Percentiles rank a stretch among this genome's conserved stretches.
Conservation (phyloP, 805 yeast genomes). For the Candida incommunis region DNA sequence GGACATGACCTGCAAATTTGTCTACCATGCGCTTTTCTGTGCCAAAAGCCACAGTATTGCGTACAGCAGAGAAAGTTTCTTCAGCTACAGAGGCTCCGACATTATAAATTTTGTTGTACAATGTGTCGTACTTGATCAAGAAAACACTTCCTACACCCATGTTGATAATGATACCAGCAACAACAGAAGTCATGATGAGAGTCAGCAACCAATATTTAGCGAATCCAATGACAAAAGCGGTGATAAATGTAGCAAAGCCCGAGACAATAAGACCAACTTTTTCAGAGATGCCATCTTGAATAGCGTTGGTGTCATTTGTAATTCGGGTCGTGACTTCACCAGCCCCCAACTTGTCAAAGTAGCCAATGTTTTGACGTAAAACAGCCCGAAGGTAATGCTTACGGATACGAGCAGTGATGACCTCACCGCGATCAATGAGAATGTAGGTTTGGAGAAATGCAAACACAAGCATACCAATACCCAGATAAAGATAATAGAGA, state of each 20-base stretch:
- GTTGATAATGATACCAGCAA: constrained; percentile 13
- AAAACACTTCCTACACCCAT: constrained; percentile 15
- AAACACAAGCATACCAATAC: constrained; percentile 17
- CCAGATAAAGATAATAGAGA: constrained; percentile 23
- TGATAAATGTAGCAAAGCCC: constrained; percentile 21
- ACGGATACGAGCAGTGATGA: constrained; percentile 22
- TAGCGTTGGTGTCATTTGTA: constrained; percentile 21
- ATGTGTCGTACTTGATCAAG: constrained; percentile 7
- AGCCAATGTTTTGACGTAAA: constrained; percentile 23
- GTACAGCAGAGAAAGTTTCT: constrained; percentile 22
- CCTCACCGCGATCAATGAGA: constrained; percentile 23
- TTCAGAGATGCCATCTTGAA: constrained; percentile 25
- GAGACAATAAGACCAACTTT: constrained; percentile 20
- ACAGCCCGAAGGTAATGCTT: constrained; percentile 19
- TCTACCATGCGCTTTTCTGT: constrained; percentile 23
- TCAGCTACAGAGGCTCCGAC: constrained; percentile 23
- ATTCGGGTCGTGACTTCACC: constrained; percentile 26
- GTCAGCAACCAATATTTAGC: constrained; percentile 18
- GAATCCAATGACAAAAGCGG: constrained; percentile 21
- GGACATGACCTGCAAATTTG: constrained; percentile 19
- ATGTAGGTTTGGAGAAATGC: constrained; percentile 17
- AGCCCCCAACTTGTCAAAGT: constrained; percentile 24
- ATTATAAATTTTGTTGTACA: constrained; percentile 10
- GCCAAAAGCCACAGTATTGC: constrained; percentile 26
- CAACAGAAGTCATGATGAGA: constrained; percentile 17